Evolutionary conservation across 257 asterid species (phyloP).

Genomic region (Solanum corneliomulleri): DNA sequence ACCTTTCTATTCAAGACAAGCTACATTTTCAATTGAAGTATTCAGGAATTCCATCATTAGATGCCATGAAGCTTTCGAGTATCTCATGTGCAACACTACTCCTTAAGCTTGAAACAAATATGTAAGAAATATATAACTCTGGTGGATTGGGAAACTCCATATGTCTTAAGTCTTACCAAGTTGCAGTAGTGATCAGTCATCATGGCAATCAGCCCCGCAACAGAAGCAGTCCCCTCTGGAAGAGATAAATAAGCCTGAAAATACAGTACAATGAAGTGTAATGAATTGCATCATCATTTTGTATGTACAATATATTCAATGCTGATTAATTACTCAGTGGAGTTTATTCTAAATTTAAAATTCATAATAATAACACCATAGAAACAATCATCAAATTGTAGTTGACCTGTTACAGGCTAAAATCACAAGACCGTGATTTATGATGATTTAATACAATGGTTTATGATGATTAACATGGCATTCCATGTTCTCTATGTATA

Average conservation of each 20-base stretch:
- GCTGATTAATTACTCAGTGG: not conserved
- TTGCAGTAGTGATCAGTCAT: conserved; percentile 94
- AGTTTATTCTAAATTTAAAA: not conserved
- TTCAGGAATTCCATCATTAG: not conserved
- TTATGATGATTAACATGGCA: not conserved
- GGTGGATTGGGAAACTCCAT: not conserved
- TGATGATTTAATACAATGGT: not conserved
- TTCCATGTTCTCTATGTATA: not conserved
- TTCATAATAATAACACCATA: not conserved
- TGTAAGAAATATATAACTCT: not conserved
- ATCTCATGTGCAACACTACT: not conserved
- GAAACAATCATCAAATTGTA: not conserved
- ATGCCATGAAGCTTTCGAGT: not conserved
- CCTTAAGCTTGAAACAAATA: not conserved
- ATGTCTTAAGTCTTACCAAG: conserved; percentile 51
- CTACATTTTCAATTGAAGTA: not conserved
- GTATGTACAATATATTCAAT: not conserved
- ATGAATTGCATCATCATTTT: not conserved
- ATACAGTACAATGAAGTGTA: not conserved
- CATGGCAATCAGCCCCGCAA: conserved; percentile 86
- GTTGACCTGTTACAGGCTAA: not conserved
- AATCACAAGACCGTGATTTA: not conserved
- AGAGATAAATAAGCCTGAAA: conserved; percentile 96
- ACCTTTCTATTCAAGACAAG: not conserved
- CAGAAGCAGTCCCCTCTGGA: conserved; percentile 94